phyloP scores from a whole-genome alignment of 2,329 filamentous ascomycete genomes.

The Venturia effusa region DNA sequence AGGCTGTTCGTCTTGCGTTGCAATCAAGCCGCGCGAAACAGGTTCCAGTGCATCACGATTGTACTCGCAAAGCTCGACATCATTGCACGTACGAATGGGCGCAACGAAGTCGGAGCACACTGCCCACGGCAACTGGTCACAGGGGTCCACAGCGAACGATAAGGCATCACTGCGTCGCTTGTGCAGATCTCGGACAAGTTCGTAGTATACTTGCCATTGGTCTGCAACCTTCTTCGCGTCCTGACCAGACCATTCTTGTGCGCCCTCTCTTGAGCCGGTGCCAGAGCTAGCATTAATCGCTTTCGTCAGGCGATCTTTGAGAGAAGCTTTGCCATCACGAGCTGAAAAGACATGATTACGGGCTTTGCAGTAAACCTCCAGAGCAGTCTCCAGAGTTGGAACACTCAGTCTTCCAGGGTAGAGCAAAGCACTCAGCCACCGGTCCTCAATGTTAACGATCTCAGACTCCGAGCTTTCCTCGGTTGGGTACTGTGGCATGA shows the following conservation, averaged over 20 bases:
- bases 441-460: slow-evolving; percentile 39
- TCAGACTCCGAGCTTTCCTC: neutral
- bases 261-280: slow-evolving; percentile 48
- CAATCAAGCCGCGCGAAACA: neutral
- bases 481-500: neutral
- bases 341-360: slow-evolving; percentile 21
- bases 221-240: slow-evolving; percentile 49
- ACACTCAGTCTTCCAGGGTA: slow-evolving; percentile 72
- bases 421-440: slow-evolving; percentile 78
- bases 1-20: neutral
- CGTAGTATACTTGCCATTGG: slow-evolving; percentile 86
- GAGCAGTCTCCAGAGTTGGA: slow-evolving; percentile 70
- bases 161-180: slow-evolving; percentile 75
- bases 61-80: slow-evolving; percentile 47
- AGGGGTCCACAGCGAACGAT: slow-evolving; percentile 62
- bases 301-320: slow-evolving; percentile 67
- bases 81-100: slow-evolving; percentile 67
- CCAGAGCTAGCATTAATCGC: slow-evolving; percentile 37
- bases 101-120: slow-evolving; percentile 73
- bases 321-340: slow-evolving; percentile 31
- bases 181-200: slow-evolving; percentile 75
- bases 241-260: slow-evolving; percentile 25
- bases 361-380: slow-evolving; percentile 68
- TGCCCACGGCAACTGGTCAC: slow-evolving; percentile 67
- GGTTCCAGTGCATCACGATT: neutral